These are phyloP conservation scores for Tulasnella sp. DNA, from an alignment of 768 basidiomycete species.

Conservation along the genomic window DNA sequence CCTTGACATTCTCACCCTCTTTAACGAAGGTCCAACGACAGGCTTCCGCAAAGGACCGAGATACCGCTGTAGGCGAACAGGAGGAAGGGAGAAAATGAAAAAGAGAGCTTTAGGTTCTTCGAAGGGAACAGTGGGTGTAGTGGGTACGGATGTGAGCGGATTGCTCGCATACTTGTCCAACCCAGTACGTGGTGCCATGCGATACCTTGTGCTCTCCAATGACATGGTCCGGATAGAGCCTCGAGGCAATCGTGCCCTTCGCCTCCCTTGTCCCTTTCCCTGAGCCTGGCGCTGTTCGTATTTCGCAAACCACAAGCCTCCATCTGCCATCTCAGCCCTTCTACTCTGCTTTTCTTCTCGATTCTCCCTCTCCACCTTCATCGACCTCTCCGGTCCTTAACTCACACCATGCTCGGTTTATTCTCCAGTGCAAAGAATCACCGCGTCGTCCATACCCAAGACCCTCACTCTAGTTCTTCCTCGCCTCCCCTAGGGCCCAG, in stretches of 20 bases:
- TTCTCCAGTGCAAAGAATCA: constrained; percentile 10
- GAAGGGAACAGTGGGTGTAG: background rate
- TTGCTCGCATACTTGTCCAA: background rate
- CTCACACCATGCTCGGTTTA: background rate
- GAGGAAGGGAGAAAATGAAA: constrained; percentile 2
- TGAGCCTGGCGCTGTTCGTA: too few relatives aligned
- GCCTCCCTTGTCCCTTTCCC: background rate
- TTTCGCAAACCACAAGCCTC: background rate
- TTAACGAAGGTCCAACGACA: constrained; percentile 5
- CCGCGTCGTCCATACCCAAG: background rate
- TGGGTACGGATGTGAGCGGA: background rate
- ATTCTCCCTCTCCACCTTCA: too few relatives aligned
- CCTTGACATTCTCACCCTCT: too few relatives aligned
- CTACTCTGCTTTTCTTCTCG: too few relatives aligned
- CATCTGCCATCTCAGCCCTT: too few relatives aligned
- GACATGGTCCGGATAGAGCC: background rate
- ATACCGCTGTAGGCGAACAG: constrained; percentile 6
- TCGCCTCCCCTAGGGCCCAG: constrained; percentile 32
- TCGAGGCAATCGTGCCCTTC: constrained; percentile 18
- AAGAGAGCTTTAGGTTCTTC: constrained; percentile 16
- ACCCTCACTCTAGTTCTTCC: background rate
- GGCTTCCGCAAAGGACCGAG: constrained; percentile 4
- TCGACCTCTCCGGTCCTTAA: too few relatives aligned
- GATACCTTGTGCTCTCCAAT: background rate
- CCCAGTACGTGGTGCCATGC: background rate